Conservation (phyloP, 129 eudicot species). For the Helichrysum umbraculigerum region DNA sequence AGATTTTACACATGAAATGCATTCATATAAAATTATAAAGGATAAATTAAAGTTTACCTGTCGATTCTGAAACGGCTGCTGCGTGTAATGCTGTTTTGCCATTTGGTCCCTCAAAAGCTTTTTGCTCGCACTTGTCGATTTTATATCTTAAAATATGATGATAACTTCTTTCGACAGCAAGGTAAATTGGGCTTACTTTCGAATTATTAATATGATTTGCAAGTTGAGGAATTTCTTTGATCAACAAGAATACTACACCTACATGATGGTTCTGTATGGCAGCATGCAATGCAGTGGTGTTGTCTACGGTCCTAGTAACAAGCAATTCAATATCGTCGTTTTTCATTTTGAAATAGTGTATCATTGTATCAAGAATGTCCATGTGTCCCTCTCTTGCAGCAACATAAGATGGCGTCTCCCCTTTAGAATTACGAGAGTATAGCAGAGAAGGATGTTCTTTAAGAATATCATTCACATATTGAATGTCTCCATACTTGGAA, state of each 20-base stretch:
- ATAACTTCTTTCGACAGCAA: slow-evolving; percentile 24
- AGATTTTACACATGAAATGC: too few species aligned
- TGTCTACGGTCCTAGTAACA: neutral
- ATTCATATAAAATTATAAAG: too few species aligned
- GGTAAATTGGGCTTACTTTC: slow-evolving; percentile 30
- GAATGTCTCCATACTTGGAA: slow-evolving; percentile 12
- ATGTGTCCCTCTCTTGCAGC: slow-evolving; percentile 23
- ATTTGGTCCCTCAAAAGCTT: slow-evolving; percentile 26
- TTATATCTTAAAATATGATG: neutral
- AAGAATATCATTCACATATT: neutral
- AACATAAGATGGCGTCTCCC: slow-evolving; percentile 24
- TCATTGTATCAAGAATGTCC: neutral
- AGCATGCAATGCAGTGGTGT: slow-evolving; percentile 25
- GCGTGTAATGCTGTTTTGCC: slow-evolving; percentile 32
- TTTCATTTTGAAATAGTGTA: neutral
- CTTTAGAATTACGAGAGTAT: neutral
- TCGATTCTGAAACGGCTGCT: neutral
- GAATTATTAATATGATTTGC: neutral
- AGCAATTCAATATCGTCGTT: neutral
- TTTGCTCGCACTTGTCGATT: neutral
- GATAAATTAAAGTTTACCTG: too few species aligned
- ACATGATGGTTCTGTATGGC: slow-evolving; percentile 18
- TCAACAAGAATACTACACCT: neutral
- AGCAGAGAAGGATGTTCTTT: slow-evolving; percentile 3
- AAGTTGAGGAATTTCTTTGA: neutral